Evolutionary conservation across 257 asterid genomes (phyloP).

Genomic region (Fraxinus quadrangulata): DNA sequence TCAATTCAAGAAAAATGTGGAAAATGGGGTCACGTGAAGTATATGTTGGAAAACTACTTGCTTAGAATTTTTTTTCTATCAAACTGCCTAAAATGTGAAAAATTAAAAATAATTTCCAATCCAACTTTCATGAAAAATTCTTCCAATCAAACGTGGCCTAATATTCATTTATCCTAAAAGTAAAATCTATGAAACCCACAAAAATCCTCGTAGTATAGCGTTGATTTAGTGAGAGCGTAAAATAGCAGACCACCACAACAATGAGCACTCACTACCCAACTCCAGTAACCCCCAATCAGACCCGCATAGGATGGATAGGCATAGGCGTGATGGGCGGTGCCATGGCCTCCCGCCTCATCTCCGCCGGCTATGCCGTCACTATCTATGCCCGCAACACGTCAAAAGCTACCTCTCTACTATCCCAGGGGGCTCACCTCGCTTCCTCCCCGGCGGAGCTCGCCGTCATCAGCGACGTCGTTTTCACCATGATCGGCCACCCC

Average conservation of each 20-base stretch:
- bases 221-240: neutral
- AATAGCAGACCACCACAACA: neutral
- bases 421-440: constrained; percentile 70
- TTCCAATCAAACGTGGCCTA: too few relatives aligned
- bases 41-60: too few relatives aligned
- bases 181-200: too few relatives aligned
- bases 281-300: constrained; percentile 50
- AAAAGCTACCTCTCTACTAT: constrained; percentile 51
- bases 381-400: constrained; percentile 74
- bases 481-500: constrained; percentile 91
- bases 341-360: constrained; percentile 80
- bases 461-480: constrained; percentile 47
- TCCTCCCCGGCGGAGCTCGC: constrained; percentile 57
- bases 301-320: constrained; percentile 88
- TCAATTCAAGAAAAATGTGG: too few relatives aligned
- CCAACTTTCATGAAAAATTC: too few relatives aligned
- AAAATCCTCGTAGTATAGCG: too few relatives aligned
- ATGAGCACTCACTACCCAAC: constrained; percentile 47
- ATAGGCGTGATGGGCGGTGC: constrained; percentile 93
- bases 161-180: too few relatives aligned
- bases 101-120: too few relatives aligned
- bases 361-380: constrained; percentile 73
- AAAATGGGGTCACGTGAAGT: too few relatives aligned
- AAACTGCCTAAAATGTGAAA: too few relatives aligned
- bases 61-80: too few relatives aligned